Percentiles rank a stretch among this genome's conserved stretches.
phyloP scores from a whole-genome alignment of 805 yeast genomes.

The Sungouiella thailandica region DNA sequence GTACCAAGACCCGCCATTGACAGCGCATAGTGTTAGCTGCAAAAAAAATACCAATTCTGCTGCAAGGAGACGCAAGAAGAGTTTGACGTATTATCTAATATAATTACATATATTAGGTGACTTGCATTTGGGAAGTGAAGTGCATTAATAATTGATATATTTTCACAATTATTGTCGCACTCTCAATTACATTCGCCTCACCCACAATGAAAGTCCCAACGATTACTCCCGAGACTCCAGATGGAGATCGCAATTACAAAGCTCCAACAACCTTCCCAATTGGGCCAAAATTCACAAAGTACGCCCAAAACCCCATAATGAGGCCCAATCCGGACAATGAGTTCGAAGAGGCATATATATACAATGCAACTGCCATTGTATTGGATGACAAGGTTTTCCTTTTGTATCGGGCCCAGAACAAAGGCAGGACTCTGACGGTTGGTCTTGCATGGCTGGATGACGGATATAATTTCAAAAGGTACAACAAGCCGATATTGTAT shows the following conservation, averaged over 20 bases:
- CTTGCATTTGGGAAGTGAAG: too few relatives aligned
- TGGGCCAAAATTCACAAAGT: slow-evolving; percentile 33
- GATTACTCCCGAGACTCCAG: slow-evolving; percentile 20
- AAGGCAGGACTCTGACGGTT: slow-evolving; percentile 26
- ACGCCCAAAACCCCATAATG: slow-evolving; percentile 33
- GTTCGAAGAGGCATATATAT: slow-evolving; percentile 35
- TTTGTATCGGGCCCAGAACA: slow-evolving; percentile 37
- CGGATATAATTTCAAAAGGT: slow-evolving; percentile 29
- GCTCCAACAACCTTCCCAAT: slow-evolving; percentile 36
- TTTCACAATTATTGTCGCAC: too few relatives aligned
- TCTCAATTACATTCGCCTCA: too few relatives aligned
- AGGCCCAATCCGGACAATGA: slow-evolving; percentile 33
- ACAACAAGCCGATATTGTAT: slow-evolving; percentile 25
- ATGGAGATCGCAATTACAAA: slow-evolving; percentile 28
- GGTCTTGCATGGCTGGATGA: slow-evolving; percentile 40
- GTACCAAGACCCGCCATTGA: too few relatives aligned
- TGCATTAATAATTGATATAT: too few relatives aligned
- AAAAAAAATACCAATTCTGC: too few relatives aligned
- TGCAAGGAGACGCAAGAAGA: too few relatives aligned
- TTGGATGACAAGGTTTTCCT: slow-evolving; percentile 32
- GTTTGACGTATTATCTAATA: too few relatives aligned
- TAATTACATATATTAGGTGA: too few relatives aligned
- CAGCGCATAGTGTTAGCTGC: too few relatives aligned
- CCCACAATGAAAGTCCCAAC: slow-evolving; percentile 18
- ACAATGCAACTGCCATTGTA: slow-evolving; percentile 41